These are phyloP conservation scores for Rhodomyrtus psidioides DNA, from an alignment of 441 rosid genomes.

Conservation along the genomic window DNA sequence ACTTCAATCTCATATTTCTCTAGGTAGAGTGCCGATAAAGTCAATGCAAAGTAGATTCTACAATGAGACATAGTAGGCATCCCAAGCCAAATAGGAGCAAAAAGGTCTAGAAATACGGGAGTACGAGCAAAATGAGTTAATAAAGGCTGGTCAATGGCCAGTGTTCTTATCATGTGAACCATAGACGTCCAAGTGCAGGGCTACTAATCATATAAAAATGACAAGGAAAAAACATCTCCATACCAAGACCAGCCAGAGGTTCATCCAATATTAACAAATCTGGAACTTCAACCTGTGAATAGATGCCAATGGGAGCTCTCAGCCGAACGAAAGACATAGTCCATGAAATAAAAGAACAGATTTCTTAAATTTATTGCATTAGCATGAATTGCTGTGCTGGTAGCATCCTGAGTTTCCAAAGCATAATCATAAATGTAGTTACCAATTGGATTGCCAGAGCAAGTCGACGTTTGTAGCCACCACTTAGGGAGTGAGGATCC, in stretches of 20 bases:
- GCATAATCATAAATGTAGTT: slow-evolving; percentile 15
- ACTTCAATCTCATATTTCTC: background rate
- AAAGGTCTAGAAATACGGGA: background rate
- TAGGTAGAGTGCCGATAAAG: background rate
- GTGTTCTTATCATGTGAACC: background rate
- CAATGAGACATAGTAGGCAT: background rate
- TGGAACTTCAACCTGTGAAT: slow-evolving; percentile 72
- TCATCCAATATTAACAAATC: slow-evolving; percentile 85
- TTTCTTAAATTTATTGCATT: background rate
- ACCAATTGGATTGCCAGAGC: slow-evolving; percentile 91
- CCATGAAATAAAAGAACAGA: background rate
- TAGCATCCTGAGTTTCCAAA: background rate
- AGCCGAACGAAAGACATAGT: background rate
- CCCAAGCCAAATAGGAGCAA: background rate
- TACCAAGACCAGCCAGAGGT: slow-evolving; percentile 98
- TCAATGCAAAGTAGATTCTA: background rate
- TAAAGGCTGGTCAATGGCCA: background rate
- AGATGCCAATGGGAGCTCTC: background rate
- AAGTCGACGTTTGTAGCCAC: slow-evolving; percentile 90
- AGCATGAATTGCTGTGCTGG: background rate
- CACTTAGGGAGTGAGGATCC: slow-evolving; percentile 87
- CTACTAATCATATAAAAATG: background rate
- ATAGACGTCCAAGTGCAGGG: background rate
- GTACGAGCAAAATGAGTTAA: background rate
- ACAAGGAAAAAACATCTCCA: slow-evolving; percentile 9